These are phyloP conservation scores for Perkinsus chesapeaki DNA, from an alignment of 169 alveolate species.

Conservation along the genomic window DNA sequence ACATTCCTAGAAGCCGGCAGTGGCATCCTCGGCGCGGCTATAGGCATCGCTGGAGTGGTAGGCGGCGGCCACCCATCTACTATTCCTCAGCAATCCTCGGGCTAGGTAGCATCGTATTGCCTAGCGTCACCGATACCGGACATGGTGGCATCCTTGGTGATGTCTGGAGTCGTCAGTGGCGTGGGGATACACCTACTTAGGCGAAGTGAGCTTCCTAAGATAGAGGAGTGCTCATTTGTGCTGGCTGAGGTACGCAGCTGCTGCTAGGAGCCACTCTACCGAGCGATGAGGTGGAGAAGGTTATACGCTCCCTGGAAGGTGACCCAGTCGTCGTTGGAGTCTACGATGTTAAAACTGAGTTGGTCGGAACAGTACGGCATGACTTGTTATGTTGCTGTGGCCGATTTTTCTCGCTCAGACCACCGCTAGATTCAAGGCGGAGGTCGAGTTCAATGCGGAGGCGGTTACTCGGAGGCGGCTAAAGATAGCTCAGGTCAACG, in stretches of 20 bases:
- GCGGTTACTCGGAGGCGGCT: neutral
- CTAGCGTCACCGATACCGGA: neutral
- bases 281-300: neutral
- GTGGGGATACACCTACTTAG: neutral
- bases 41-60: neutral
- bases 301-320: neutral
- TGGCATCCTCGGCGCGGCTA: neutral
- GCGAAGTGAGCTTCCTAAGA: neutral
- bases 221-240: neutral
- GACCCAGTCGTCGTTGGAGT: neutral
- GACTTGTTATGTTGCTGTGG: neutral
- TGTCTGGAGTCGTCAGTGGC: neutral
- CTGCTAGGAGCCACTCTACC: neutral
- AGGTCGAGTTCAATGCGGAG: neutral
- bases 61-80: neutral
- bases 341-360: neutral
- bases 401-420: neutral
- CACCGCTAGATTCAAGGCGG: neutral
- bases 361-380: neutral
- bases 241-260: neutral
- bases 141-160: neutral
- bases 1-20: neutral
- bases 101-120: neutral
- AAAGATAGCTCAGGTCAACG: neutral
- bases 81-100: neutral